phyloP scores from a whole-genome alignment of 2,329 filamentous ascomycete genomes.

The Sarocladiaceae sp. region DNA sequence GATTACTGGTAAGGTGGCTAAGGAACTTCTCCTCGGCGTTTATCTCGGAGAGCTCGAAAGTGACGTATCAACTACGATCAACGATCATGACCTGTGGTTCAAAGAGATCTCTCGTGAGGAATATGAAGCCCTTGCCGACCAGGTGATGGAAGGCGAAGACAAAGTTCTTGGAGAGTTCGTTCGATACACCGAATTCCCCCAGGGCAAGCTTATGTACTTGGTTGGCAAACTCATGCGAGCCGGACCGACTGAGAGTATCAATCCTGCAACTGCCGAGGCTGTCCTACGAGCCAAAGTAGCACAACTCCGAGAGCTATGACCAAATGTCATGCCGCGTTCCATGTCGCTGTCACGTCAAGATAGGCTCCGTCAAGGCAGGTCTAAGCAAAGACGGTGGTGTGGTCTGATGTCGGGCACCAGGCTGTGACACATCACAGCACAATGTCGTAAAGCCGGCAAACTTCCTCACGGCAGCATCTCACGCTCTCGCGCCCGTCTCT shows the following conservation, averaged over 20 bases:
- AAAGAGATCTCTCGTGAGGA: constrained; percentile 40
- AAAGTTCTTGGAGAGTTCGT: constrained; percentile 40
- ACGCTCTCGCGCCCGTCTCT: neutral
- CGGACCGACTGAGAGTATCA: constrained; percentile 48
- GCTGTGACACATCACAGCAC: neutral
- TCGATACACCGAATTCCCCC: constrained; percentile 38
- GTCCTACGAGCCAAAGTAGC: constrained; percentile 29
- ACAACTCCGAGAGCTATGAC: neutral
- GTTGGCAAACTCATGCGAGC: constrained; percentile 52
- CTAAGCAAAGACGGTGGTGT: no score
- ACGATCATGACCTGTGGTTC: constrained; percentile 47
- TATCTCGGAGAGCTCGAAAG: constrained; percentile 40
- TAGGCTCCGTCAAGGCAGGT: no score
- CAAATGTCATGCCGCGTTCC: no score
- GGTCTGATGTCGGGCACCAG: no score
- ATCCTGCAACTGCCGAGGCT: constrained; percentile 43
- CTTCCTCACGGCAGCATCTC: neutral
- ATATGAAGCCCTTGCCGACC: constrained; percentile 40
- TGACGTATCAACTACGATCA: constrained; percentile 38
- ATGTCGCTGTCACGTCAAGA: no score
- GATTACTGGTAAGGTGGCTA: constrained; percentile 52
- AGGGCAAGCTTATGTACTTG: constrained; percentile 55
- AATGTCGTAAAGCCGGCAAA: neutral
- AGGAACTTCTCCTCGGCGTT: constrained; percentile 49
- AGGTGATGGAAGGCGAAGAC: constrained; percentile 38